phyloP scores from a whole-genome alignment of 495 filamentous ascomycete species.

The Aspergillus kassunensis region DNA sequence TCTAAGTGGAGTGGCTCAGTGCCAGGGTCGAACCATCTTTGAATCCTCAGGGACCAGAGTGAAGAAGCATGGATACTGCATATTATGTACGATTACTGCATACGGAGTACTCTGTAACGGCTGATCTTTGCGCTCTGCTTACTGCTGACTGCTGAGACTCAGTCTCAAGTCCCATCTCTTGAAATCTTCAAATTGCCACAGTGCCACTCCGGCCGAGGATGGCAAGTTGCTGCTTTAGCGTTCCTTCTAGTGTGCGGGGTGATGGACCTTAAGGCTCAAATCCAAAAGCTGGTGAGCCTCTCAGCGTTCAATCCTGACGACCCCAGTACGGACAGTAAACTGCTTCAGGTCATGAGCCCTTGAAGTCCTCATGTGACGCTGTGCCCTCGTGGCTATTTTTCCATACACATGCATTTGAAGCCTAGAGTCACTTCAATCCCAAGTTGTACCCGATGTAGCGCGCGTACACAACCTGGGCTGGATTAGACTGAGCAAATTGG shows the following conservation, averaged over 20 bases:
- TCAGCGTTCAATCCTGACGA: not conserved
- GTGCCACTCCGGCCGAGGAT: not conserved
- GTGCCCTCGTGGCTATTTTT: slow-evolving; percentile 6
- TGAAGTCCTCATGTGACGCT: slow-evolving; percentile 7
- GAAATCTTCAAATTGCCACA: not conserved
- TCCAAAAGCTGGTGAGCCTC: slow-evolving; percentile 8
- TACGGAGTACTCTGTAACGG: too few relatives aligned
- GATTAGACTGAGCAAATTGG: not conserved
- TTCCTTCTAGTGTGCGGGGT: slow-evolving; percentile 10
- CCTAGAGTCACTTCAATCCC: not conserved
- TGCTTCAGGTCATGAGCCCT: slow-evolving; percentile 9
- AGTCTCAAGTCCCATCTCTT: too few relatives aligned
- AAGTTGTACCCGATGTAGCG: not conserved
- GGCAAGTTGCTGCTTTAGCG: not conserved
- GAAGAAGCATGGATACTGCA: not conserved
- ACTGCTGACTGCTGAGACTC: too few relatives aligned
- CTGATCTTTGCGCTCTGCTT: too few relatives aligned
- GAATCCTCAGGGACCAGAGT: slow-evolving; percentile 9
- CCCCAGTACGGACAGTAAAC: not conserved
- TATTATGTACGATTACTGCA: not conserved
- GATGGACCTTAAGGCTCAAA: not conserved
- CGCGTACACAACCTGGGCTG: not conserved
- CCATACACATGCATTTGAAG: too few relatives aligned
- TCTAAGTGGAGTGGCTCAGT: not conserved
- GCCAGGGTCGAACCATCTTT: not conserved